Conservation (phyloP, 371 early-diverging fungal species). For the Coemansia sp. region DNA sequence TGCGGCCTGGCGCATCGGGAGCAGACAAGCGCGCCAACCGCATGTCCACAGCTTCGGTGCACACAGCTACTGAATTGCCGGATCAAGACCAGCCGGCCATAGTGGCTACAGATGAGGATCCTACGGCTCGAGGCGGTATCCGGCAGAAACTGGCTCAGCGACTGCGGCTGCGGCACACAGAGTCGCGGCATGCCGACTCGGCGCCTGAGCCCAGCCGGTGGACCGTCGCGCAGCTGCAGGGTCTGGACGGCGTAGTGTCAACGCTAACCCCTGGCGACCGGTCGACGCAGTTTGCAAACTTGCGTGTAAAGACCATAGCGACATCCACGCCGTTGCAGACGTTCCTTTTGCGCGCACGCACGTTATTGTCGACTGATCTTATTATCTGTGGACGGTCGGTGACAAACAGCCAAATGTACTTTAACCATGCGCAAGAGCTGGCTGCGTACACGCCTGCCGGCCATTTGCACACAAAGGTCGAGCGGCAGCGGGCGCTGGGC, state of each 20-base stretch:
- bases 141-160: conserved; percentile 31
- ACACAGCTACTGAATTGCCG: neutral
- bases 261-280: conserved; percentile 23
- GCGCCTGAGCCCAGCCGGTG: conserved; percentile 1
- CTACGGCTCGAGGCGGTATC: conserved; percentile 13
- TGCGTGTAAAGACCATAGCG: conserved; percentile 28
- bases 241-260: neutral
- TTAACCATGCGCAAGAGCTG: conserved; percentile 31
- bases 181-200: neutral
- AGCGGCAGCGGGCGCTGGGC: conserved; percentile 36
- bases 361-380: conserved; percentile 40
- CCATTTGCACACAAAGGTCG: conserved; percentile 24
- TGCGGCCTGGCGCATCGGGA: conserved; percentile 5
- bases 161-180: conserved; percentile 25
- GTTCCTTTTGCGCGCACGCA: conserved; percentile 43
- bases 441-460: conserved; percentile 15
- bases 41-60: neutral
- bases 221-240: neutral
- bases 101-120: conserved; percentile 2
- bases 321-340: conserved; percentile 52
- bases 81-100: neutral
- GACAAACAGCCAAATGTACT: conserved; percentile 19
- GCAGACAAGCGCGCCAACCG: conserved; percentile 6
- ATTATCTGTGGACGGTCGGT: conserved; percentile 51
- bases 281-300: conserved; percentile 33